Evolutionary conservation across 2,329 filamentous ascomycete species (phyloP), one percentile per base, ranked within the genome.

Genomic region (Didymella glomerata): DNA sequence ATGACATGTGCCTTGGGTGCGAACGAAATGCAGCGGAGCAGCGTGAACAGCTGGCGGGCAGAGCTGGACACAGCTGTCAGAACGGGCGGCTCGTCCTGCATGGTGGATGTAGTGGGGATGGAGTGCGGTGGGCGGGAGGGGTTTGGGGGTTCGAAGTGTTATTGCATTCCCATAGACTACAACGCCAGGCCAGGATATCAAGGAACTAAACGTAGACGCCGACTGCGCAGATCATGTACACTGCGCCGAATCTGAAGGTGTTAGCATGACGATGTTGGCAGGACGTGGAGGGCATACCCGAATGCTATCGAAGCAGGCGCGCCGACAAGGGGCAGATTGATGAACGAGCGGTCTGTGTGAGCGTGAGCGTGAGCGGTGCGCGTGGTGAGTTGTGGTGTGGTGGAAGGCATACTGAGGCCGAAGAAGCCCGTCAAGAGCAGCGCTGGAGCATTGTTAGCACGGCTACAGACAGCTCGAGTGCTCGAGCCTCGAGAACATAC

Each of bases 171-270:
- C 68, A 68, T 75, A 76, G 65, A 77, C 69, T 76, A 77, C 71
- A 74, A 73, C 70, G 71, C 70, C 70, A 63, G 63, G 57, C 60
- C 60, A 65, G 63, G 51, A 61, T 53, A 62, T 62, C 52, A 56
- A 44, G 48, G n/a, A 53, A 56, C 80, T 87, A 99, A 78, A 99
- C 92, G 88, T 99, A 98, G 76, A 99, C 95, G 77, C 95, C 95
- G 77, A 95, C 95, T 61, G 93, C 95, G 81, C 95, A 99, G 81
- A 99, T 98, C 90, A 97, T 97, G 81, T 95, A 97, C 45, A 99
- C 93, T 49, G 94, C 90, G 70, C 95, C 95, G 78, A 97, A 91
- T 49, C 94, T 97, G 38, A n/a, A 45, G 25, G 45, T 34, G 47
- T 41, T 24, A 53, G 57, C 48, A 48, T 40, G 47, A 6, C 25